Evolutionary conservation across 352 stramenopile species (phyloP).

Genomic region (Phytophthora sojae): DNA sequence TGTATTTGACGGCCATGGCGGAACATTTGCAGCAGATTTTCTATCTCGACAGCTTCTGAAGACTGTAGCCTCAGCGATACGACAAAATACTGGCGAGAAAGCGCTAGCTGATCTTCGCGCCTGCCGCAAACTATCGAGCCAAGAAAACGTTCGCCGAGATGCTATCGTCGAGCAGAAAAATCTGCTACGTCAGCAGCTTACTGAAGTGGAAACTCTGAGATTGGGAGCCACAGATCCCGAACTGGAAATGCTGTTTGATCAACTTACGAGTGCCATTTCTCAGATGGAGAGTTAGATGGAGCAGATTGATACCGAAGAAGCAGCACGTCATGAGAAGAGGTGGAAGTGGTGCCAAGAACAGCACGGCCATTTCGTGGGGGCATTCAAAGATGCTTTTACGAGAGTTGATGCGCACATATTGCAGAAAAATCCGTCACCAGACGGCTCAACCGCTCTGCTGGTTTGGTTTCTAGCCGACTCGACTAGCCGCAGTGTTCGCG

Average conservation of each 20-base stretch:
- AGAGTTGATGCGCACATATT: constrained; percentile 52
- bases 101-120: constrained; percentile 25
- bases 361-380: constrained; percentile 38
- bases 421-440: constrained; percentile 48
- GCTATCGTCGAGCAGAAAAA: constrained; percentile 42
- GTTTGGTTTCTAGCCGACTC: constrained; percentile 56
- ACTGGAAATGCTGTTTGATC: constrained; percentile 21
- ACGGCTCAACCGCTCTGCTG: constrained; percentile 62
- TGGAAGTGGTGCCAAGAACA: constrained; percentile 34
- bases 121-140: constrained; percentile 19
- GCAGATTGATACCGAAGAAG: constrained; percentile 49
- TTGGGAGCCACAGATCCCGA: constrained; percentile 8
- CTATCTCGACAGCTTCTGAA: constrained; percentile 55
- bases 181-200: constrained; percentile 41
- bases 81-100: constrained; percentile 38
- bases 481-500: neutral
- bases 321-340: constrained; percentile 26
- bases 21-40: constrained; percentile 59
- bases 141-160: constrained; percentile 36
- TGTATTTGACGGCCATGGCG: constrained; percentile 71
- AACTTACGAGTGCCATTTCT: constrained; percentile 34
- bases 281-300: constrained; percentile 40
- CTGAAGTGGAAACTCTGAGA: constrained; percentile 31
- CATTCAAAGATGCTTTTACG: constrained; percentile 51
- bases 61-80: constrained; percentile 33